These are phyloP conservation scores for Phylloporus sp. DNA, from an alignment of 768 basidiomycete species.

Conservation along the genomic window DNA sequence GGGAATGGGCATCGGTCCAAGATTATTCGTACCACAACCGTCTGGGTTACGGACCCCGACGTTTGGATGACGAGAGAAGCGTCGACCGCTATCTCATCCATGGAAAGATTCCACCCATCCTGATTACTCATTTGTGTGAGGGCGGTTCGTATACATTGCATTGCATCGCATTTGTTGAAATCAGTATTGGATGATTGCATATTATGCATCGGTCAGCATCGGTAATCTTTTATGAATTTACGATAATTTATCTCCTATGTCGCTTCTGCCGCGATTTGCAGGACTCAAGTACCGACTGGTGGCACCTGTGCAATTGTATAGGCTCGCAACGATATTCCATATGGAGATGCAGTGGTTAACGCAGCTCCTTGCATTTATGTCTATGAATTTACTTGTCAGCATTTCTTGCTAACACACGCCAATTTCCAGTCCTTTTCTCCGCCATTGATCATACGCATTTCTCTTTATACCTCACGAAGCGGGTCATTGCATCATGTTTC, in stretches of 20 bases:
- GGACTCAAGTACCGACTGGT: too few relatives aligned
- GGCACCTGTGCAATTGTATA: too few relatives aligned
- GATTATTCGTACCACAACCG: conserved; percentile 24
- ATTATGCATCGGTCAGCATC: not conserved
- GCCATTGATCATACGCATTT: too few relatives aligned
- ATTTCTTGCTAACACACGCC: too few relatives aligned
- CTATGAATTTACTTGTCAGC: too few relatives aligned
- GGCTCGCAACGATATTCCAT: too few relatives aligned
- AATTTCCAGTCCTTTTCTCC: too few relatives aligned
- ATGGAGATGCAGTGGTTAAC: too few relatives aligned
- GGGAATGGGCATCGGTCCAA: conserved; percentile 4
- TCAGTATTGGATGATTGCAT: not conserved
- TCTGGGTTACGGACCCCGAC: conserved; percentile 26
- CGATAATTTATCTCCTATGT: not conserved
- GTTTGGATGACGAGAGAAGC: conserved; percentile 14
- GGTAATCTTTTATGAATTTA: not conserved
- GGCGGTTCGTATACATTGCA: not conserved
- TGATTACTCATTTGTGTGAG: not conserved
- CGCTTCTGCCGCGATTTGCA: not conserved
- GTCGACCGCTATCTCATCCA: not conserved
- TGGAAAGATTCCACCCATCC: not conserved
- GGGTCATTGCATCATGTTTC: too few relatives aligned
- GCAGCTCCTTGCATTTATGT: too few relatives aligned
- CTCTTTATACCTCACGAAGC: too few relatives aligned
- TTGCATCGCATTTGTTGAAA: not conserved